Percentiles rank a stretch among this genome's conserved stretches.
Conservation (phyloP, 1,284 basidiomycete species). For the Microbotryum silenes-acaulis region DNA sequence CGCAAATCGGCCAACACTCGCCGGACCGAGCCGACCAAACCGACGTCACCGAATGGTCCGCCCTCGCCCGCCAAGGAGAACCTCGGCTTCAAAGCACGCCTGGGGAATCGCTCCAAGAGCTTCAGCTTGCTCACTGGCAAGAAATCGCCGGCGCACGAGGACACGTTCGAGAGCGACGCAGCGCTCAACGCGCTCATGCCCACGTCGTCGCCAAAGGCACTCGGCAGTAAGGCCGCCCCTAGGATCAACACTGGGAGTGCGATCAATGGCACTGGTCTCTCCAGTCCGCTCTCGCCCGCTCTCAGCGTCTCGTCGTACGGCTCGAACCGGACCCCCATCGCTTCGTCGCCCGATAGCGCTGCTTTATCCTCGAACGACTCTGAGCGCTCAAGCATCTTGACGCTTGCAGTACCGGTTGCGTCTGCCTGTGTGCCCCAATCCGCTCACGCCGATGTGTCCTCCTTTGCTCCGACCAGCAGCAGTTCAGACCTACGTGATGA, state of each 20-base stretch:
- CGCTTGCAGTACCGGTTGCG: too few species aligned
- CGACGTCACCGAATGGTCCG: not conserved
- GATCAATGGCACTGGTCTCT: not conserved
- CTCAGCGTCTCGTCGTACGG: not conserved
- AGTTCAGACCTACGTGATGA: too few species aligned
- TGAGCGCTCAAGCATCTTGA: too few species aligned
- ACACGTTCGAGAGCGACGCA: constrained; percentile 9
- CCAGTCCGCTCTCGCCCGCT: constrained; percentile 16
- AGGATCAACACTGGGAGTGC: too few species aligned
- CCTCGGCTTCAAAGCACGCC: not conserved
- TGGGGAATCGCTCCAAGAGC: constrained; percentile 3
- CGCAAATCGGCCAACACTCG: not conserved
- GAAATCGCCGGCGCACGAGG: not conserved
- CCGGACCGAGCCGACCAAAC: not conserved
- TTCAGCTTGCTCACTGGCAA: constrained; percentile 15
- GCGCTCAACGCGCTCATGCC: constrained; percentile 12
- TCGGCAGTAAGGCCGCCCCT: too few species aligned
- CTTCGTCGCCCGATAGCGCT: too few species aligned
- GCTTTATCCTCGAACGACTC: too few species aligned
- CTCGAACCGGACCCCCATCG: too few species aligned
- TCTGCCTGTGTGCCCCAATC: constrained; percentile 2
- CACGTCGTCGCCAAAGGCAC: too few species aligned
- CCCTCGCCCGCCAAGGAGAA: constrained; percentile 7
- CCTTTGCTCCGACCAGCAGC: not conserved
- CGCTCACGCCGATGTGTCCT: not conserved